A percentile compares a stretch with the other conserved stretches of the same genome.
These are phyloP conservation scores for Cerioporus squamosus DNA, from an alignment of 1,284 basidiomycete species.

Conservation along the genomic window DNA sequence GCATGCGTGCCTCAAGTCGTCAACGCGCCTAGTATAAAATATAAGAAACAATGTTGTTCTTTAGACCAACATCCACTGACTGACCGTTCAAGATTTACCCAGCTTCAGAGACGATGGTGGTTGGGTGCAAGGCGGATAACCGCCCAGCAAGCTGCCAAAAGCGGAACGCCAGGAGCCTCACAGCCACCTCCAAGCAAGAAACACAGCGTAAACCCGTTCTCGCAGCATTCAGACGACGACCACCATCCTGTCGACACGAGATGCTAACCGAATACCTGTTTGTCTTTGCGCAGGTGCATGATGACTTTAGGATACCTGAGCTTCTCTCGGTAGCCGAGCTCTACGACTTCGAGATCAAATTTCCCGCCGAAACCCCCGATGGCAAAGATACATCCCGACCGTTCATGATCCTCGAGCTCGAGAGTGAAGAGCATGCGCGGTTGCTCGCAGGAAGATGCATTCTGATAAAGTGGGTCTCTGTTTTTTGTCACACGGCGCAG, in stretches of 20 bases:
- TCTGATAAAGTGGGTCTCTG: conserved; percentile 72
- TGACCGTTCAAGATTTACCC: no score
- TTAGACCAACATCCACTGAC: no score
- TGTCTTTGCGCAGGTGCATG: conserved; percentile 79
- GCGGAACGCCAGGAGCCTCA: background rate
- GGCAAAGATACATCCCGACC: conserved; percentile 63
- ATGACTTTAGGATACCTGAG: conserved; percentile 83
- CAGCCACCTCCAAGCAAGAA: background rate
- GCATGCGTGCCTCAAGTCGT: no score
- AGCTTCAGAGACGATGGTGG: no score
- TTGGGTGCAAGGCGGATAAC: no score
- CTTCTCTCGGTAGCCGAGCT: conserved; percentile 74
- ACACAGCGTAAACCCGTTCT: no score
- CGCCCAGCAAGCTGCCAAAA: background rate
- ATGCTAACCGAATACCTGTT: conserved; percentile 59
- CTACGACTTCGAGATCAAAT: conserved; percentile 56
- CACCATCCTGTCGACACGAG: background rate
- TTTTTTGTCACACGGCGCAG: conserved; percentile 11
- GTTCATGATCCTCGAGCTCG: conserved; percentile 75
- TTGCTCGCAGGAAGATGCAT: conserved; percentile 82
- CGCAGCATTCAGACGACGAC: conserved; percentile 3
- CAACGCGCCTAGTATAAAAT: no score
- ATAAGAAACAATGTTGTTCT: no score
- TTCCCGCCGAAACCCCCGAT: conserved; percentile 46
- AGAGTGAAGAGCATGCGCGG: conserved; percentile 74